phyloP scores from a whole-genome alignment of 768 basidiomycete species.

The Lactarius tabidus region DNA sequence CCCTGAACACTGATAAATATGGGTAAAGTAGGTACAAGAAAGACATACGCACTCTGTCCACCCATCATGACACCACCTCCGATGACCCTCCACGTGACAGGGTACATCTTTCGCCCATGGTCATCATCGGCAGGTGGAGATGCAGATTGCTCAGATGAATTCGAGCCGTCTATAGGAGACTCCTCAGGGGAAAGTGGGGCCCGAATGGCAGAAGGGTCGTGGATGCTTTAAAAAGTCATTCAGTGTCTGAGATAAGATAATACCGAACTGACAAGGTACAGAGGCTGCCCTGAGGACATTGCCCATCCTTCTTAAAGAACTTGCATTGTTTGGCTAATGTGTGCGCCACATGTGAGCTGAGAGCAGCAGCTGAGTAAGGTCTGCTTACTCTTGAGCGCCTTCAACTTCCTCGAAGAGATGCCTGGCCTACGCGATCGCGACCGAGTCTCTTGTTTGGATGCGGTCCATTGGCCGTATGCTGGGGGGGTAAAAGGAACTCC shows the following conservation, averaged over 20 bases:
- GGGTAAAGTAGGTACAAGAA: not conserved
- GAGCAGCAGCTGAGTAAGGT: not conserved
- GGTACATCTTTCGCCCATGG: slow-evolving; percentile 46
- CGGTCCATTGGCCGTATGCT: slow-evolving; percentile 6
- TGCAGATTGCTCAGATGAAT: not conserved
- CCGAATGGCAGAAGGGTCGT: slow-evolving; percentile 12
- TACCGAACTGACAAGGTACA: slow-evolving; percentile 24
- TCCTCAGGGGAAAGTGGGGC: not conserved
- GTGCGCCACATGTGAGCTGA: not conserved
- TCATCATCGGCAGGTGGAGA: slow-evolving; percentile 1
- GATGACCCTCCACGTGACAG: slow-evolving; percentile 72
- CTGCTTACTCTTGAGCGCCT: slow-evolving; percentile 23
- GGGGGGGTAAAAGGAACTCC: slow-evolving; percentile 10
- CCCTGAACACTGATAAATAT: slow-evolving; percentile 23
- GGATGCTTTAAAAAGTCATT: slow-evolving; percentile 9
- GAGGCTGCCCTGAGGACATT: slow-evolving; percentile 20
- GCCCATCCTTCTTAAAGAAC: slow-evolving; percentile 22
- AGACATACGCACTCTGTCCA: slow-evolving; percentile 31
- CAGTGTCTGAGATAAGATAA: not conserved
- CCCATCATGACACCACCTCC: slow-evolving; percentile 74
- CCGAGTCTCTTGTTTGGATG: not conserved
- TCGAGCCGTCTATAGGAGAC: not conserved
- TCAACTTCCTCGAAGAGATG: slow-evolving; percentile 20
- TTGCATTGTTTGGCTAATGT: slow-evolving; percentile 24
- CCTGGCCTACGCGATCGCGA: slow-evolving; percentile 10